Evolutionary conservation across 2,329 filamentous ascomycete species (phyloP), one percentile per base, ranked within the genome.

Genomic region (Monosporascus cannonballus): DNA sequence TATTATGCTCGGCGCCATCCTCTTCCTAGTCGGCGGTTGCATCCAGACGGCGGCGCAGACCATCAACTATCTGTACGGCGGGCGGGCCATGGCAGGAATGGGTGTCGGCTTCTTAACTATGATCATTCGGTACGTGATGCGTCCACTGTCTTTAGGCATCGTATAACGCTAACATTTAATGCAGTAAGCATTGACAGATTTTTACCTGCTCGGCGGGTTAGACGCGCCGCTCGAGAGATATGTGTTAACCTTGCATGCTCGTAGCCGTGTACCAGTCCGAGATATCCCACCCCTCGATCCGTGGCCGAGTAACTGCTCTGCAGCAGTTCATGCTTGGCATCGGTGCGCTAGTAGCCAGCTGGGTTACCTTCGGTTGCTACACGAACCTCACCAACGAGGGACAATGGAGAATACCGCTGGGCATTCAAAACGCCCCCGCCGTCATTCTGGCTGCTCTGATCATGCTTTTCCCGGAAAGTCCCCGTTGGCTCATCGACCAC

Each of bases 261-360:
- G 24, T 18, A 65, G 62, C 88, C 2, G 69, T 92, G 0, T 93
- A 91, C 66, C 89, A 92, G 65, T 87, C 86, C 22, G 89, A 94
- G 64, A 77, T 93, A 24, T 84, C 86, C 3, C 89, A 93, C 65
- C 89, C 89, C 1, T 80, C 78, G 53, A 93, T 93, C 62, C 81
- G 89, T 67, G 89, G 89, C 14, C 76, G 84, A 56, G 79, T 94
- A 34, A 91, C 87, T 0, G 80, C 83, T 30, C 74, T 93, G 3
- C 89, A 92, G 67, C 89, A 92, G 62, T 91, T 92, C 64, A 92
- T 92, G 87, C 68, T 93, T 49, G 89, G 88, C 1, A 80, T 93
- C 27, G 89, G 89, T 52, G 75, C 87, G 17, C 77, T 94, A 2
- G 71, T 84, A 17, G 89, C 89, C 0, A 78, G 83, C 0, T 91